Base-by-base conservation (phyloP, 257 asterid genomes). In the Scutellaria galericulata region DNA sequence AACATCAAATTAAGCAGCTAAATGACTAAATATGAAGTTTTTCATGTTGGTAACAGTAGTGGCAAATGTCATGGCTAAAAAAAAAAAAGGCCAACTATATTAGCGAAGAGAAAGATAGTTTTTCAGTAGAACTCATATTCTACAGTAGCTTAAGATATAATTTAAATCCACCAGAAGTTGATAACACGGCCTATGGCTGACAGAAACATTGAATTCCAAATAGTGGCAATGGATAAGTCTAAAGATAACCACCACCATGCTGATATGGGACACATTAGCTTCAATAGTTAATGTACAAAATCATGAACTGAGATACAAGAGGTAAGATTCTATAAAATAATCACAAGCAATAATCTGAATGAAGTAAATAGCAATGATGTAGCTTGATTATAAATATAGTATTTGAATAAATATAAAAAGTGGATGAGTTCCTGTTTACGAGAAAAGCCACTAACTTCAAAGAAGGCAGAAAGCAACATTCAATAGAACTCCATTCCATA, bases 1-100 rank as follows among this genome's bases (percentile, higher is more conserved):
- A 63, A 73, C 35, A 71, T 66, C 46, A n/a, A 58, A 55, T 60
- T 13, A 60, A 35, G 35, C 45, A 64, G 24, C 64, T 44, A 50
- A 73, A 62, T 15, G 44, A 48, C 40, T 37, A 51, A 70, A 65
- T 9, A 40, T 56, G 58, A 64, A 54, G 70, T 51, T 27, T 68
- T 71, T 70, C 42, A 57, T 47, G 68, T 42, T 13, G 61, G 68
- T 11, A 46, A 48, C 14, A 10, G 15, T 35, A 54, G 20, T 22
- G 50, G 69, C 46, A 60, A 59, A 71, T 60, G 6, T 11, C 45
- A 15, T 18, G 37, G 60, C 18, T 51, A 45, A 22, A 58, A 40
- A 14, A 47, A 27, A 46, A 24, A 24, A 24, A 24, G 11, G 11
- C 9, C 39, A 62, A 39, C 14, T 27, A 63, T 50, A 24, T 18